Evolutionary conservation across 441 rosid genomes (phyloP).

Genomic region (Manihot esculenta): DNA sequence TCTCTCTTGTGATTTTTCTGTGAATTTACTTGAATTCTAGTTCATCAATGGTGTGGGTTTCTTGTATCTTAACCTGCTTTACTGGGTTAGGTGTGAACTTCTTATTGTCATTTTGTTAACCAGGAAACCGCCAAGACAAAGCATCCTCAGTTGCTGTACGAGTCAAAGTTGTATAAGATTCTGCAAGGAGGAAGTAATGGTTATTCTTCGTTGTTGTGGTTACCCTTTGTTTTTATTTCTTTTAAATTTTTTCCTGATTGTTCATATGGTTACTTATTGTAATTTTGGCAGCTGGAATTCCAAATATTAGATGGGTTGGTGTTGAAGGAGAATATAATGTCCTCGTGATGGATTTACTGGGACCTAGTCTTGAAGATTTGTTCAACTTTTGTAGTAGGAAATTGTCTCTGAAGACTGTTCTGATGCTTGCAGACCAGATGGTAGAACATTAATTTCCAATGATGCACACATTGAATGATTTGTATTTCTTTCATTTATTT

Average conservation of each 20-base stretch:
- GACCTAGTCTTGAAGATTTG: slow-evolving; percentile 98
- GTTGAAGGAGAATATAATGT: slow-evolving; percentile 95
- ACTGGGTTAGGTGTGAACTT: not conserved
- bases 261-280: slow-evolving; percentile 3
- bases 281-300: slow-evolving; percentile 81
- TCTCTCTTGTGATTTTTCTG: not conserved
- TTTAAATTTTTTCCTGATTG: not conserved
- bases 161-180: slow-evolving; percentile 86
- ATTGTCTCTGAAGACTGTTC: slow-evolving; percentile 89
- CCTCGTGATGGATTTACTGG: slow-evolving; percentile 95
- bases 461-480: slow-evolving; percentile 11
- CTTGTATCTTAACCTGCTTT: not conserved
- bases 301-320: slow-evolving; percentile 91
- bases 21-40: not conserved
- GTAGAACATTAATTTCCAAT: slow-evolving; percentile 43
- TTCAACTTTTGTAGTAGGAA: slow-evolving; percentile 97
- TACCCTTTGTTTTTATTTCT: not conserved
- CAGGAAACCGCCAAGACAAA: slow-evolving; percentile 96
- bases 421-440: slow-evolving; percentile 99
- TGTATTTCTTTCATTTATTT: not conserved
- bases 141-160: slow-evolving; percentile 97
- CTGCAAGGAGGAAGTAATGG: slow-evolving; percentile 96
- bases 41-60: not conserved
- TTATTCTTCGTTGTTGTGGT: not conserved
- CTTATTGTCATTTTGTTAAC: slow-evolving; percentile 10